Evolutionary conservation across 2,329 filamentous ascomycete species (phyloP), one percentile per base, ranked within the genome.

Genomic region (Botryotinia globosa): DNA sequence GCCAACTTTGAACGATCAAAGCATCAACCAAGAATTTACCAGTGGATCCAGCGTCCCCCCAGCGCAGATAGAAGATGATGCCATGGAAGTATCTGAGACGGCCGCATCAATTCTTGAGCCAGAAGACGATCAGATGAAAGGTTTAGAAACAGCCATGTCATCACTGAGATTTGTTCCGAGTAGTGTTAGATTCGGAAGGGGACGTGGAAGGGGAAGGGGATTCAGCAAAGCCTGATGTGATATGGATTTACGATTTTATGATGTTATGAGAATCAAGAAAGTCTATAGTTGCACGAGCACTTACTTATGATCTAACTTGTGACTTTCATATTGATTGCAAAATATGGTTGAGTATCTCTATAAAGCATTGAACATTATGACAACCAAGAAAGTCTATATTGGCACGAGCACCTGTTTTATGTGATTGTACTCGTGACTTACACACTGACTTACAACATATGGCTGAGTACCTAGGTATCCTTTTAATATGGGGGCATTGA

Each of bases 101-200:
- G 88, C 90, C 22, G 48, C 45, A 14, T 16, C 56, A 61, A 34
- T 39, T 45, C 42, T 18, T n/a, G 34, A 59, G 44, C 45, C 74
- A 76, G 64, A 74, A 69, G 74, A 79, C 67, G 66, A 72, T 25
- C 76, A 78, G 73, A 90, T 93, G 86, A 88, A 90, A 62, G 86
- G 87, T 70, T 83, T 94, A 7, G 83, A 88, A 2, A 86, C 86
- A 12, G 88, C 90, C 72, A 92, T 94, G 90, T 92, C 91, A 1
- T 85, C 90, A 5, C 82, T 94, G 74, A 88, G 88, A 69, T 93
- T 94, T 78, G 85, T 94, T 9, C 92, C 92, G 29, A 84, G 85
- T 32, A 91, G 87, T 76, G 83, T 93, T 68, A 86, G 87, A 16
- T 92, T 93, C 80, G 90, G 90, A 32, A 73, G 78, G 61, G 78